Percentiles rank a stretch among this genome's conserved stretches.
These are phyloP conservation scores for Cicer cuneatum DNA, from an alignment of 306 rosid genomes.

Conservation along the genomic window DNA sequence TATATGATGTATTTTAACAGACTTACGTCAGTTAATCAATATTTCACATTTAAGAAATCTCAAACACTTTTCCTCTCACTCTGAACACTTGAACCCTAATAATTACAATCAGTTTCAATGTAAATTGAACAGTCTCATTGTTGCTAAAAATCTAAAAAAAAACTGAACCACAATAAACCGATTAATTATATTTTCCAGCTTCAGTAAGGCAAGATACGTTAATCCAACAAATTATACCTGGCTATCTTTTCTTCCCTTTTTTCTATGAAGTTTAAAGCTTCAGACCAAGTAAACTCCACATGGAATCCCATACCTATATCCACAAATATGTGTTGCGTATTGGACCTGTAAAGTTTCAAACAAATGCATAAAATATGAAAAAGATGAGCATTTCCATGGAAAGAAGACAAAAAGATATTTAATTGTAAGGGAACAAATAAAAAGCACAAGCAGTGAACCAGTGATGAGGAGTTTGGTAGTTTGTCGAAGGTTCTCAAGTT, in stretches of 20 bases:
- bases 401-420: constrained; percentile 18
- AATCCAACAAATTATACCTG: constrained; percentile 55
- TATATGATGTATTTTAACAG: neutral
- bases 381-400: constrained; percentile 20
- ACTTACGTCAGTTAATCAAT: neutral
- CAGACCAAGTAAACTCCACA: constrained; percentile 93
- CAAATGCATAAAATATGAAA: constrained; percentile 22
- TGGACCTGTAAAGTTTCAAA: constrained; percentile 63
- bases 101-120: constrained; percentile 28
- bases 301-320: constrained; percentile 94
- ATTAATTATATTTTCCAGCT: neutral
- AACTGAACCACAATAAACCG: constrained; percentile 18
- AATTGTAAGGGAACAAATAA: constrained; percentile 8
- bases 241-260: constrained; percentile 77
- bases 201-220: constrained; percentile 18
- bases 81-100: constrained; percentile 9
- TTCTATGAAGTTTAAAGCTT: constrained; percentile 74
- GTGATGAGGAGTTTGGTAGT: neutral
- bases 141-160: constrained; percentile 2
- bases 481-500: constrained; percentile 1
- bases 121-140: constrained; percentile 18
- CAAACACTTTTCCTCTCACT: neutral
- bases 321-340: too few relatives aligned
- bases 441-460: constrained; percentile 24
- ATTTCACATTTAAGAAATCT: constrained; percentile 1